Percentiles rank a stretch among this genome's conserved stretches.
Evolutionary conservation across 2,329 filamentous ascomycete species (phyloP).

Genomic region (Fusarium staphyleae): DNA sequence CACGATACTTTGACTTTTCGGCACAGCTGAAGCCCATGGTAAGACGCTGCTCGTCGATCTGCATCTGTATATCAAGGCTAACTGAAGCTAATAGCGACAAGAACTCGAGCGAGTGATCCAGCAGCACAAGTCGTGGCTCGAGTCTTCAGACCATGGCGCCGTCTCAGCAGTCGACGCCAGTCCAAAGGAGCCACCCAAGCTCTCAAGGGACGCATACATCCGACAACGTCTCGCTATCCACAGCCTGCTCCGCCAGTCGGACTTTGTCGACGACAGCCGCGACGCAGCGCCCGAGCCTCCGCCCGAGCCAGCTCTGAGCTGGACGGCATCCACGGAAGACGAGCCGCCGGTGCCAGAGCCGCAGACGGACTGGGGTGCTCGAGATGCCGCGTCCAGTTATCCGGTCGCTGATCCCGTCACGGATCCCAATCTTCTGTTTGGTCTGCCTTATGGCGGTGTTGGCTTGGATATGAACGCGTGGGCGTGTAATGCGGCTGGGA

Average conservation of each 20-base stretch:
- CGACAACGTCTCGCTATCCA: slow-evolving; percentile 49
- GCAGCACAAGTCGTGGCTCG: slow-evolving; percentile 37
- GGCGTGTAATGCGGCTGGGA: slow-evolving; percentile 23
- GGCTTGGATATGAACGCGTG: slow-evolving; percentile 34
- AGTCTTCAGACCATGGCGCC: slow-evolving; percentile 30
- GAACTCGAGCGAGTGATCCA: slow-evolving; percentile 40
- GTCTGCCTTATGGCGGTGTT: slow-evolving; percentile 31
- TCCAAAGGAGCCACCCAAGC: slow-evolving; percentile 16
- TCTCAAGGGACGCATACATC: slow-evolving; percentile 37
- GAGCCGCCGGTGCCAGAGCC: slow-evolving; percentile 25
- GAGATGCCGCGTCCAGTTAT: slow-evolving; percentile 8
- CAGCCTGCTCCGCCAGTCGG: slow-evolving; percentile 49
- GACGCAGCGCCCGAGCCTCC: slow-evolving; percentile 40
- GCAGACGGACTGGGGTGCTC: slow-evolving; percentile 14
- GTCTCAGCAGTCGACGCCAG: slow-evolving; percentile 21
- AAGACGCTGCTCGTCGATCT: fast-evolving
- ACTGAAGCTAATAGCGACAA: slow-evolving; percentile 24
- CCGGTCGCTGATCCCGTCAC: slow-evolving; percentile 14
- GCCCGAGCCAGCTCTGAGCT: slow-evolving; percentile 28
- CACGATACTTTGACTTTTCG: slow-evolving; percentile 41
- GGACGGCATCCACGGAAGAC: slow-evolving; percentile 36
- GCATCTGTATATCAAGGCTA: not conserved
- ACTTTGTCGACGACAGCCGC: slow-evolving; percentile 50
- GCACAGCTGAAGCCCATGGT: slow-evolving; percentile 41
- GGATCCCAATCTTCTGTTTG: slow-evolving; percentile 35